phyloP scores from a whole-genome alignment of 441 rosid species.

The Rhodomyrtus psidioides region DNA sequence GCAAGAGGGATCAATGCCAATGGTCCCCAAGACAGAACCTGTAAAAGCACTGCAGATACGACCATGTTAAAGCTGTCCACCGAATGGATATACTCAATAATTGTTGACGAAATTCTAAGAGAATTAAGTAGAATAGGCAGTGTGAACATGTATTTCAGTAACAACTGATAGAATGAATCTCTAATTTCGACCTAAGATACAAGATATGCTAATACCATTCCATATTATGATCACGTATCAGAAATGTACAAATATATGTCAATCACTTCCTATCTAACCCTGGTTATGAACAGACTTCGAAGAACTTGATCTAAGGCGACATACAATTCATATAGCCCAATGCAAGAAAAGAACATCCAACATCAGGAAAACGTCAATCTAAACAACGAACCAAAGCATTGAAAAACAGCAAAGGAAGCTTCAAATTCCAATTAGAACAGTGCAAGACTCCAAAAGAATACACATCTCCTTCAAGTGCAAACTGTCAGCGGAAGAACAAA shows the following conservation, averaged over 20 bases:
- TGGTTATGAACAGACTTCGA: background rate
- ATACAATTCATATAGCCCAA: background rate
- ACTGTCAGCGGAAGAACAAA: background rate
- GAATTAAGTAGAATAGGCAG: background rate
- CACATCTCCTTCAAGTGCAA: background rate
- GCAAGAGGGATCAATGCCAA: slow-evolving; percentile 50
- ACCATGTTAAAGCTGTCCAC: background rate
- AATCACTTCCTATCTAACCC: background rate
- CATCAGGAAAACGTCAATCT: background rate
- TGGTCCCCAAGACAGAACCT: slow-evolving; percentile 70
- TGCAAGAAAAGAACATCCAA: background rate
- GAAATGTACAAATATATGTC: background rate
- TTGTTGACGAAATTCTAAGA: background rate
- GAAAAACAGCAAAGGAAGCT: background rate
- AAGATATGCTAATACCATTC: background rate
- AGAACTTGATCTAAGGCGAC: background rate
- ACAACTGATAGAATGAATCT: background rate
- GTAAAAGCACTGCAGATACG: slow-evolving; percentile 41
- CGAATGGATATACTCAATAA: background rate
- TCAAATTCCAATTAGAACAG: background rate
- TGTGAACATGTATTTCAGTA: background rate
- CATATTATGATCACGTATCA: background rate
- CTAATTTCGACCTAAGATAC: background rate
- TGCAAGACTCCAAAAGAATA: background rate
- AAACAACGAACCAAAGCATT: background rate